Conservation (phyloP, 768 basidiomycete species). For the Suillus americanus region DNA sequence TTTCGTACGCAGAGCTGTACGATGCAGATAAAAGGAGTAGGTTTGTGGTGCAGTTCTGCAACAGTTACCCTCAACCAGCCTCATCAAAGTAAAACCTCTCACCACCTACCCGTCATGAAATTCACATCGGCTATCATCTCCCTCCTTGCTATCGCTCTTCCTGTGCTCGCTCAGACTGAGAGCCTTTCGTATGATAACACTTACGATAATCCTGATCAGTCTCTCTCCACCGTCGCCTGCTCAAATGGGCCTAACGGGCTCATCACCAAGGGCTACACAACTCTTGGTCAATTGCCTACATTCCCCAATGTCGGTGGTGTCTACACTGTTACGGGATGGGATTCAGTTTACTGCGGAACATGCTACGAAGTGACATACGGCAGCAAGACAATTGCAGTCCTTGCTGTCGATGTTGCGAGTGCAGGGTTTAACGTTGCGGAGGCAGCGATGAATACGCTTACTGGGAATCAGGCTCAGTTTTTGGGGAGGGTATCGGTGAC, state of each 20-base stretch:
- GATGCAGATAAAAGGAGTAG: conserved; percentile 16
- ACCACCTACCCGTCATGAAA: conserved; percentile 22
- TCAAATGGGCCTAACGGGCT: conserved; percentile 34
- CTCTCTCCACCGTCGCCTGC: conserved; percentile 28
- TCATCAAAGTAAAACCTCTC: neutral
- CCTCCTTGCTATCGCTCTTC: conserved; percentile 15
- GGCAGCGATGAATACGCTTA: conserved; percentile 55
- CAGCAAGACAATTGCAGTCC: conserved; percentile 15
- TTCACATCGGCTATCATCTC: conserved; percentile 14
- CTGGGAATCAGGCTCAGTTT: conserved; percentile 43
- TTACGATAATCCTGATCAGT: conserved; percentile 26
- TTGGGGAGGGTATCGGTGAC: conserved; percentile 49
- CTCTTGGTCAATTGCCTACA: conserved; percentile 30
- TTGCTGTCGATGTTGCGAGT: conserved; percentile 29
- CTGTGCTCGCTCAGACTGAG: conserved; percentile 16
- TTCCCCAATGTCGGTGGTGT: conserved; percentile 36
- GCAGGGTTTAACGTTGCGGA: conserved; percentile 49
- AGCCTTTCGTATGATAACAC: conserved; percentile 30
- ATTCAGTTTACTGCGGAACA: conserved; percentile 32
- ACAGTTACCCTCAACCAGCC: neutral
- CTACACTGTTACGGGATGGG: conserved; percentile 29
- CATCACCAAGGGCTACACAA: conserved; percentile 29
- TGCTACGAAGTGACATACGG: conserved; percentile 32
- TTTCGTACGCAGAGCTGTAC: too few relatives aligned
- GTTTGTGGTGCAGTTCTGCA: neutral